Conservation (phyloP, 1,284 basidiomycete species). For the Leccinum fallax region DNA sequence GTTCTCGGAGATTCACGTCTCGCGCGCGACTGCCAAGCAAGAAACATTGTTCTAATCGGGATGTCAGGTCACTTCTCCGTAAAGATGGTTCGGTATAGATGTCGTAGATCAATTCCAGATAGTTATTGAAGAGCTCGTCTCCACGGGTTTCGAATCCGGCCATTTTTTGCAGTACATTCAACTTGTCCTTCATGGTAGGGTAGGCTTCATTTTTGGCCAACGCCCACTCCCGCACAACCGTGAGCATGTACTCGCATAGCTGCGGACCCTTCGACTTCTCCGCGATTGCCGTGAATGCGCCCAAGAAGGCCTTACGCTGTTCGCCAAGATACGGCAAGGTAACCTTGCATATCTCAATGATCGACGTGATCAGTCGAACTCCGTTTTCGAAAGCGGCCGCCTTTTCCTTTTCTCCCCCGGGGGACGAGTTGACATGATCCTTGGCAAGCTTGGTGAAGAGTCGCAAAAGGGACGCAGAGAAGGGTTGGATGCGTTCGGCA, state of each 20-base stretch:
- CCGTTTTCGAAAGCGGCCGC: slow-evolving; percentile 46
- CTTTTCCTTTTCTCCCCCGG: slow-evolving; percentile 32
- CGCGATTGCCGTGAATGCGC: slow-evolving; percentile 76
- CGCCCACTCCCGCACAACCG: slow-evolving; percentile 89
- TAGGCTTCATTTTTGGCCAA: slow-evolving; percentile 82
- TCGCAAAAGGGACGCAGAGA: slow-evolving; percentile 79
- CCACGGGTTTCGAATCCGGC: slow-evolving; percentile 82
- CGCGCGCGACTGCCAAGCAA: slow-evolving; percentile 88
- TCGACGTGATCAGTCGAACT: slow-evolving; percentile 63
- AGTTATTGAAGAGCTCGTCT: slow-evolving; percentile 70
- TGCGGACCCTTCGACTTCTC: slow-evolving; percentile 89
- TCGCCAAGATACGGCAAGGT: slow-evolving; percentile 69
- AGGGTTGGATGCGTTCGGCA: slow-evolving; percentile 86
- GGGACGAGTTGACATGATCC: slow-evolving; percentile 76
- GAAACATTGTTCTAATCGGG: slow-evolving; percentile 92
- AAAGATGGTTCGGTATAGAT: slow-evolving; percentile 91
- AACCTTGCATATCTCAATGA: slow-evolving; percentile 73
- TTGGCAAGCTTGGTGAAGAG: slow-evolving; percentile 86
- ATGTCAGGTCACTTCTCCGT: slow-evolving; percentile 91
- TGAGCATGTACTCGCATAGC: slow-evolving; percentile 87
- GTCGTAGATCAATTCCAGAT: slow-evolving; percentile 90
- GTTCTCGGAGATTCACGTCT: slow-evolving; percentile 79
- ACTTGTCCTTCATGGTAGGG: slow-evolving; percentile 96
- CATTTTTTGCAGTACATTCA: slow-evolving; percentile 90
- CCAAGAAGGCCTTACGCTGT: slow-evolving; percentile 74